Evolutionary conservation across 345 rosid species (phyloP).

Genomic region (Lumnitzera littorea): DNA sequence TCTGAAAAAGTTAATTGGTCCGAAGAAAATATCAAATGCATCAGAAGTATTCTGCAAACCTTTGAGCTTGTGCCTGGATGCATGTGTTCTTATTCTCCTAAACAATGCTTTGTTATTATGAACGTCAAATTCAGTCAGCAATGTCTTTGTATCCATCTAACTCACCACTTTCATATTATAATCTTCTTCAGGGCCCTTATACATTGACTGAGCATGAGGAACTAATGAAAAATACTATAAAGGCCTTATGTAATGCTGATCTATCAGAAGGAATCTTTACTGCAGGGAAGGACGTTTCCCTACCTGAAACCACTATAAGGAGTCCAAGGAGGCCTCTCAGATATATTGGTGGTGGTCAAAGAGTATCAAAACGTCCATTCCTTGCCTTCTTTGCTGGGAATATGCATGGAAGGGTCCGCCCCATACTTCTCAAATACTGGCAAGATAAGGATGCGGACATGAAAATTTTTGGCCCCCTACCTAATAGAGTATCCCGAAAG

Average conservation of each 20-base stretch:
- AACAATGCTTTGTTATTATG: too few relatives aligned
- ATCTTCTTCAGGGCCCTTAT: conserved; percentile 69
- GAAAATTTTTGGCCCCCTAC: conserved; percentile 71
- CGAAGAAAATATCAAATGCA: too few relatives aligned
- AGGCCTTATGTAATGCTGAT: conserved; percentile 85
- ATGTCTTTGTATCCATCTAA: not conserved
- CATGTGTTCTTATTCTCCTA: too few relatives aligned
- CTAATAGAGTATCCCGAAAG: conserved; percentile 40
- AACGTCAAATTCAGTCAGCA: too few relatives aligned
- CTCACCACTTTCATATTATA: conserved; percentile 4
- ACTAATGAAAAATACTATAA: conserved; percentile 54
- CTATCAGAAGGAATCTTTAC: conserved; percentile 58
- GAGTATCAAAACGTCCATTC: conserved; percentile 77
- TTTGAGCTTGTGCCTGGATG: too few relatives aligned
- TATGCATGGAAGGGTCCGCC: conserved; percentile 83
- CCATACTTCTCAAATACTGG: conserved; percentile 71
- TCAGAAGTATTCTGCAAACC: too few relatives aligned
- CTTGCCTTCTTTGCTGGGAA: conserved; percentile 89
- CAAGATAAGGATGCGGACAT: conserved; percentile 63
- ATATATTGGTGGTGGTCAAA: conserved; percentile 56
- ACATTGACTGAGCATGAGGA: conserved; percentile 55
- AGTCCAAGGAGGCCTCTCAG: conserved; percentile 55
- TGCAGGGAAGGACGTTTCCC: conserved; percentile 61
- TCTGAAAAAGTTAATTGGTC: too few relatives aligned
- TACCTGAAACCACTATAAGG: conserved; percentile 83